These are phyloP conservation scores for Claviceps sp. DNA, from an alignment of 2,329 filamentous ascomycete genomes.

Conservation along the genomic window DNA sequence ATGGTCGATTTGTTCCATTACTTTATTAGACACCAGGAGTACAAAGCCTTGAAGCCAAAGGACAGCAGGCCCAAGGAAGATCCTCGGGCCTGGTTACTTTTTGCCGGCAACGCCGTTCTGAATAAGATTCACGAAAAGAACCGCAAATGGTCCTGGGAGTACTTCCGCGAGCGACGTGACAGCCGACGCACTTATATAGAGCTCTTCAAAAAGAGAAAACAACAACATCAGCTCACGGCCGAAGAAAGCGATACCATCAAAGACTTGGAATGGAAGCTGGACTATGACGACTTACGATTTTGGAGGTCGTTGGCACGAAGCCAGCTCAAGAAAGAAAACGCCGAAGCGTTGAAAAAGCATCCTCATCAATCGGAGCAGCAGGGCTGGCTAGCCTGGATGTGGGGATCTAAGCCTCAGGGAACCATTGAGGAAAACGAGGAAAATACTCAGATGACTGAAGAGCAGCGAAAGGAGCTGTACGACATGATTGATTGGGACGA, in stretches of 20 bases:
- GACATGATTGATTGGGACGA: constrained; percentile 98
- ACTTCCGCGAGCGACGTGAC: constrained; percentile 84
- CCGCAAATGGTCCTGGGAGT: constrained; percentile 88
- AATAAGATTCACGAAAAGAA: constrained; percentile 93
- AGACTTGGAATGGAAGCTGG: constrained; percentile 71
- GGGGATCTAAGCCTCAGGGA: constrained; percentile 61
- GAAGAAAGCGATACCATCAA: constrained; percentile 62
- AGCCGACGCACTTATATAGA: constrained; percentile 81
- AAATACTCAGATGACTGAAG: constrained; percentile 80
- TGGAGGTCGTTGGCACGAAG: constrained; percentile 92
- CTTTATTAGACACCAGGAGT: constrained; percentile 94
- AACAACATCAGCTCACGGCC: constrained; percentile 54
- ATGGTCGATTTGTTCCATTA: constrained; percentile 98
- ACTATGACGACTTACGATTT: constrained; percentile 91
- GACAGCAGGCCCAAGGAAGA: constrained; percentile 71
- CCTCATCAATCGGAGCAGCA: constrained; percentile 50
- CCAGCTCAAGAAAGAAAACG: constrained; percentile 88
- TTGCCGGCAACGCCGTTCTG: constrained; percentile 79
- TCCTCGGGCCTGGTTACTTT: constrained; percentile 80
- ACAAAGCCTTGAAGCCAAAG: constrained; percentile 84
- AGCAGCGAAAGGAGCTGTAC: constrained; percentile 93
- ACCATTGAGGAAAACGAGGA: constrained; percentile 49
- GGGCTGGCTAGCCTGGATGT: constrained; percentile 85
- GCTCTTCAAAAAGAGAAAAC: constrained; percentile 88
- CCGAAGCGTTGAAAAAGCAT: constrained; percentile 63